phyloP scores from a whole-genome alignment of 1,284 basidiomycete species.

The Ganoderma sp. region DNA sequence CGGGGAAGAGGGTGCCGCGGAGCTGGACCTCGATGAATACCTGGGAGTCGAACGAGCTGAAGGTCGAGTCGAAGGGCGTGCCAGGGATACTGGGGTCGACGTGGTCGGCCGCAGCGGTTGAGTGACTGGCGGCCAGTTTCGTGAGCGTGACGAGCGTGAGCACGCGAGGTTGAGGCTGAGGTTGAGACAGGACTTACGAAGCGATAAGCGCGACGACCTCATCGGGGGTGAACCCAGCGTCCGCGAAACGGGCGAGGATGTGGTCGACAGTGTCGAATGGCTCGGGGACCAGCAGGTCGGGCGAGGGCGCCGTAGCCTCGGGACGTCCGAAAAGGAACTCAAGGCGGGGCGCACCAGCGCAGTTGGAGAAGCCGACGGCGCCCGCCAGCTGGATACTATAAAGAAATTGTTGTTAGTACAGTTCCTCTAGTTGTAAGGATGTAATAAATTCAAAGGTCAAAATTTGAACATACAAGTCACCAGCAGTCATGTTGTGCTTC shows the following conservation, averaged over 20 bases:
- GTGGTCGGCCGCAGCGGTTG: constrained; percentile 33
- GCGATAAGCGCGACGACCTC: constrained; percentile 44
- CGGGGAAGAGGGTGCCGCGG: constrained; percentile 39
- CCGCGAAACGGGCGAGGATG: constrained; percentile 19
- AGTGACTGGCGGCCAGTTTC: constrained; percentile 15
- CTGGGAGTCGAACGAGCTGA: constrained; percentile 31
- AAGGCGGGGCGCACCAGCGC: constrained; percentile 37
- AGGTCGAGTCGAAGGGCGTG: constrained; percentile 33
- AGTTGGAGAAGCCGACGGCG: constrained; percentile 39
- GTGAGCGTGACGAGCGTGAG: no score
- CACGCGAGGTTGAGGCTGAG: no score
- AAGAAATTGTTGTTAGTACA: no score
- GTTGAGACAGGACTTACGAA: no score
- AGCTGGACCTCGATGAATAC: constrained; percentile 34
- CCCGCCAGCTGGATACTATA: constrained; percentile 40
- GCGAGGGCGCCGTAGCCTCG: no score
- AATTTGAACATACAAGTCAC: constrained; percentile 28
- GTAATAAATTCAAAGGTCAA: no score
- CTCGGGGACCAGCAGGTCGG: no score
- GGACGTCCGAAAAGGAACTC: no score
- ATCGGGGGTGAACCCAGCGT: constrained; percentile 44
- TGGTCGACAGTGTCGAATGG: no score
- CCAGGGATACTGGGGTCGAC: constrained; percentile 29
- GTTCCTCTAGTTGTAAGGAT: no score
- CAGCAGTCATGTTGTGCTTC: constrained; percentile 34